Evolutionary conservation across 23 red algal genomes (phyloP).

Genomic region (Gracilaria domingensis): DNA sequence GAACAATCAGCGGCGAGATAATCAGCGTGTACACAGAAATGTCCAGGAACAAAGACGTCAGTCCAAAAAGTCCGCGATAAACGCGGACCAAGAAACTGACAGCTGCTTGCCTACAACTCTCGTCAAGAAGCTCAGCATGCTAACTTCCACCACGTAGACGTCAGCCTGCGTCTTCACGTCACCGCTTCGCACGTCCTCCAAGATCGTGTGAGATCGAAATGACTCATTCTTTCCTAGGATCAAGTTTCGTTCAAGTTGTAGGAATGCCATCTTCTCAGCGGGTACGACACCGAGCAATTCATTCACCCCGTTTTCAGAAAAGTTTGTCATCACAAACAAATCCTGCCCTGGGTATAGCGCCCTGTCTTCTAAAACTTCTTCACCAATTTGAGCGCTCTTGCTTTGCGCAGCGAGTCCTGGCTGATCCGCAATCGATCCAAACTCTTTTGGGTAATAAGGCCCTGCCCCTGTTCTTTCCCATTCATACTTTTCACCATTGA

Average conservation of each 20-base stretch:
- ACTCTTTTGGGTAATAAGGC: conserved; percentile 63
- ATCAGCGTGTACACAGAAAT: conserved; percentile 73
- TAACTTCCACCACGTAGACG: conserved; percentile 58
- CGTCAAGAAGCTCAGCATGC: conserved; percentile 49
- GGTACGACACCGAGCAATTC: conserved; percentile 34
- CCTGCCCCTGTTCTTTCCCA: conserved; percentile 62
- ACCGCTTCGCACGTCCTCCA: conserved; percentile 17
- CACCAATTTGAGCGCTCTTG: not conserved
- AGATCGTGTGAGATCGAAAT: conserved; percentile 17
- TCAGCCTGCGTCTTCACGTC: conserved; percentile 33
- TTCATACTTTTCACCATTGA: conserved; percentile 25
- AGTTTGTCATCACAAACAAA: conserved; percentile 57
- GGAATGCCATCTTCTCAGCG: conserved; percentile 11
- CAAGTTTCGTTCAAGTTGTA: conserved; percentile 36
- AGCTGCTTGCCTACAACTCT: conserved; percentile 44
- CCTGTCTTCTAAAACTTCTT: conserved; percentile 17
- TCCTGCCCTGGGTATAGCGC: conserved; percentile 40
- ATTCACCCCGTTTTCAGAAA: conserved; percentile 4
- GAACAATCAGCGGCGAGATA: conserved; percentile 45
- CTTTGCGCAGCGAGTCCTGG: not conserved
- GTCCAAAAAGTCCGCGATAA: conserved; percentile 74
- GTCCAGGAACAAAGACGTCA: conserved; percentile 69
- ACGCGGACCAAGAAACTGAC: conserved; percentile 59
- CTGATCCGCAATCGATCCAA: not conserved
- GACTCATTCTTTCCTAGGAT: conserved; percentile 40